Percentiles rank a stretch among this genome's conserved stretches.
Conservation (phyloP, 306 rosid species). For the Albizia julibrissin region DNA sequence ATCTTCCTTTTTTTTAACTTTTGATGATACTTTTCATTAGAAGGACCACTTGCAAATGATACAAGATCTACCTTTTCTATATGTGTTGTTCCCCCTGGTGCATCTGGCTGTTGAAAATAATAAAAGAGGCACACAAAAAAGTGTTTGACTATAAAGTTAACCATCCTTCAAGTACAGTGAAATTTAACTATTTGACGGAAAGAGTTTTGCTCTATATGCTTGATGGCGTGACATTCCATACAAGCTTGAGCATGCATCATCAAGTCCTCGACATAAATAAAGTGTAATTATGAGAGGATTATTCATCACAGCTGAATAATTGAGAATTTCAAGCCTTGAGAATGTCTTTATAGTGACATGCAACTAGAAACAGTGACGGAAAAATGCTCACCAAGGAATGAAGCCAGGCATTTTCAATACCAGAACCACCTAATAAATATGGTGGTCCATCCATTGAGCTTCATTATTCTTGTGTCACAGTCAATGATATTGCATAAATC, state of each 20-base stretch:
- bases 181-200: neutral
- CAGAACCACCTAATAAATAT: slow-evolving; percentile 45
- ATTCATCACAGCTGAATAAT: slow-evolving; percentile 30
- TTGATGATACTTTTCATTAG: slow-evolving; percentile 22
- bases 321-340: slow-evolving; percentile 34
- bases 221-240: neutral
- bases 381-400: slow-evolving; percentile 35
- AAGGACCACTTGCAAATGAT: slow-evolving; percentile 25
- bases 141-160: neutral
- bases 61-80: neutral
- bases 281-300: slow-evolving; percentile 13
- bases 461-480: slow-evolving; percentile 24
- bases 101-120: slow-evolving; percentile 38
- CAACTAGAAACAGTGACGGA: slow-evolving; percentile 33
- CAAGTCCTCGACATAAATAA: neutral
- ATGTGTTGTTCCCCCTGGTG: neutral
- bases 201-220: neutral
- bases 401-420: slow-evolving; percentile 38
- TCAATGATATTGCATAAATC: slow-evolving; percentile 22
- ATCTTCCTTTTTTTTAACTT: slow-evolving; percentile 36
- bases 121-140: neutral
- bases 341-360: slow-evolving; percentile 53
- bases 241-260: neutral
- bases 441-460: slow-evolving; percentile 50
- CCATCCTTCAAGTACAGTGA: slow-evolving; percentile 8